phyloP scores from a whole-genome alignment of 2,329 filamentous ascomycete genomes.

The Fusarium buharicum region DNA sequence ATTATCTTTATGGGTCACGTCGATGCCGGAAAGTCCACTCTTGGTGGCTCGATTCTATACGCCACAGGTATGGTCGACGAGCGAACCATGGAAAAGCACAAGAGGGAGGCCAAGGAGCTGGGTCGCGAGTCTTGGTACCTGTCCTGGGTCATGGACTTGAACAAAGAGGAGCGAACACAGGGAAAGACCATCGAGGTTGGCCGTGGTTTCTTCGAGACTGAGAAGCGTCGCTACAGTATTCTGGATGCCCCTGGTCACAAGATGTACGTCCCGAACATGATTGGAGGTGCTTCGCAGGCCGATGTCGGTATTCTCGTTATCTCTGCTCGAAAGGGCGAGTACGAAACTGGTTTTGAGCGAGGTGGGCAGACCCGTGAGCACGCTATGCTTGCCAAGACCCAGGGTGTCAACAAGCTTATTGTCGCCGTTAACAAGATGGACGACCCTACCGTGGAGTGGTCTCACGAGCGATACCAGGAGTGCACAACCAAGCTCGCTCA shows the following conservation, averaged over 20 bases:
- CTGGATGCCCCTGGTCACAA: conserved; percentile 98
- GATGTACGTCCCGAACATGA: conserved; percentile 98
- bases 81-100: conserved; percentile 97
- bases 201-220: conserved; percentile 94
- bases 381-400: conserved; percentile 96
- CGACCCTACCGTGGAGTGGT: conserved; percentile 96
- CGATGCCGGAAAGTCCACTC: conserved; percentile 96
- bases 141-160: conserved; percentile 97
- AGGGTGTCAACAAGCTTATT: conserved; percentile 96
- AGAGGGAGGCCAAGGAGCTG: conserved; percentile 93
- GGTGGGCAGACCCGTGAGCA: conserved; percentile 98
- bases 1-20: conserved; percentile 99
- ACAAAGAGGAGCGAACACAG: conserved; percentile 94
- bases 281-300: conserved; percentile 91
- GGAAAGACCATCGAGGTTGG: conserved; percentile 99
- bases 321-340: conserved; percentile 96
- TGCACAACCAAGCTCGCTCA: conserved; percentile 87
- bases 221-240: conserved; percentile 95
- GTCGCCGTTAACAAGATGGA: conserved; percentile 99
- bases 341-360: conserved; percentile 97
- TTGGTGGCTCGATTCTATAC: conserved; percentile 93
- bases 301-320: conserved; percentile 97
- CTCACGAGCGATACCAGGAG: conserved; percentile 89
- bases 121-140: conserved; percentile 99
- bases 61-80: conserved; percentile 99